Conservation (phyloP, 202 grass and related monocot genomes). For the Dendrocalamus latiflorus region DNA sequence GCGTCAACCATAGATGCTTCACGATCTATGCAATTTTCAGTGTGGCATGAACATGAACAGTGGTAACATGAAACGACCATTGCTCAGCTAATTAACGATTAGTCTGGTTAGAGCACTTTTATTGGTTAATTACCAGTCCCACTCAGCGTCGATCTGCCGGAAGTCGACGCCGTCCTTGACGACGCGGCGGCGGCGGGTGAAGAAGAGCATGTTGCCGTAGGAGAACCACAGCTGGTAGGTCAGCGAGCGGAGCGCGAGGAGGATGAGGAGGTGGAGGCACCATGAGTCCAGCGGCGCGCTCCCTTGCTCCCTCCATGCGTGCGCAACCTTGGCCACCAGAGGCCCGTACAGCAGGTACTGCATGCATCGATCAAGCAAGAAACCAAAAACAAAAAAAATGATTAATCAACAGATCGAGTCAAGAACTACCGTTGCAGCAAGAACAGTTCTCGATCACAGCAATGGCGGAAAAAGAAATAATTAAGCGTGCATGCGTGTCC, state of each 20-base stretch:
- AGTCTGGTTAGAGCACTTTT: background rate
- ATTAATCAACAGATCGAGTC: background rate
- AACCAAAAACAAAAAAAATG: background rate
- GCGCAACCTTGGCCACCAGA: slow-evolving; percentile 40
- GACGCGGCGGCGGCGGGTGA: slow-evolving; percentile 81
- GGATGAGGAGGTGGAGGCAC: slow-evolving; percentile 61
- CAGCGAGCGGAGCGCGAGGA: slow-evolving; percentile 53
- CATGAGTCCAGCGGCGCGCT: slow-evolving; percentile 28
- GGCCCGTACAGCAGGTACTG: slow-evolving; percentile 87
- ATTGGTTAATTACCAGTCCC: slow-evolving; percentile 55
- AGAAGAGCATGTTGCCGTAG: slow-evolving; percentile 90
- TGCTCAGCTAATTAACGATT: no score
- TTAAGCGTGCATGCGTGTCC: background rate
- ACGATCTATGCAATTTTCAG: background rate
- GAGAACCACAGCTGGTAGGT: slow-evolving; percentile 72
- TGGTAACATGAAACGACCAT: background rate
- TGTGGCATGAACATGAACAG: background rate
- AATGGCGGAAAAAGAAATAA: background rate
- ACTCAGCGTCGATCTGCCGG: slow-evolving; percentile 73
- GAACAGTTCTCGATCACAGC: background rate
- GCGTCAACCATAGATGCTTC: background rate
- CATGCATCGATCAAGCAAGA: background rate
- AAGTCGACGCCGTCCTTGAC: slow-evolving; percentile 70
- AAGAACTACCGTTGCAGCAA: background rate
- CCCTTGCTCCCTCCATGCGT: slow-evolving; percentile 39